Evolutionary conservation across 2,329 filamentous ascomycete species (phyloP), one percentile per base, ranked within the genome.

Genomic region (Cercospora sojina): DNA sequence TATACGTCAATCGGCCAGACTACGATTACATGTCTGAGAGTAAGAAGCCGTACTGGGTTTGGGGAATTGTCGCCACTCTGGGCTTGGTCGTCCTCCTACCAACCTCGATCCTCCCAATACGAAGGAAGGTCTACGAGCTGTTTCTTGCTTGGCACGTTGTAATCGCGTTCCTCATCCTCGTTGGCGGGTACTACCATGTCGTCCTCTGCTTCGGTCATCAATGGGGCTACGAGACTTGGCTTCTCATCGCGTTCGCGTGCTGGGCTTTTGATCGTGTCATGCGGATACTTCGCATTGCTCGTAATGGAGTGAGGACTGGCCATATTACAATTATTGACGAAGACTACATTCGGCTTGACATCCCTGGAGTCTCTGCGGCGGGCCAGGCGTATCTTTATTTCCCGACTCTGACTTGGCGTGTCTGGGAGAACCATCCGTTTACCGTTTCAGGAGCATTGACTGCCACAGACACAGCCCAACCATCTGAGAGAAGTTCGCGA

Each of bases 341-440:
- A 3, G 72, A 72, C 8, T 69, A 79, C 41, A 69, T 84, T 8
- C 77, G 81, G 3, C 71, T 85, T 13, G 80, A 84, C 62, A 69
- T 85, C 12, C 73, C 73, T 1, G 80, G 78, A 3, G 67, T 82
- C 5, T 69, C 77, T 47, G 83, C 78, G 76, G 70, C 67, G 3
- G 71, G 77, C 2, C 79, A 83, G 59, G 80, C 76, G 0, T 86
- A 84, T 64, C 74, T 80, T 0, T 85, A 84, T 71, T 85, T 87
- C 69, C 84, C 84, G 0, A 81, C 79, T 0, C 70, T 85, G 1
- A 79, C 69, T 5, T 72, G 71, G 68, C 67, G 71, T 1, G 58
- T 72, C 2, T 86, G 84, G 84, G 83, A 86, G 71, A 86, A 83
- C 55, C 85, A 87, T 70, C 84, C 84, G 0, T 86, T 87, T 70